Conservation (phyloP, 306 rosid species). For the Crataegus laevigata region DNA sequence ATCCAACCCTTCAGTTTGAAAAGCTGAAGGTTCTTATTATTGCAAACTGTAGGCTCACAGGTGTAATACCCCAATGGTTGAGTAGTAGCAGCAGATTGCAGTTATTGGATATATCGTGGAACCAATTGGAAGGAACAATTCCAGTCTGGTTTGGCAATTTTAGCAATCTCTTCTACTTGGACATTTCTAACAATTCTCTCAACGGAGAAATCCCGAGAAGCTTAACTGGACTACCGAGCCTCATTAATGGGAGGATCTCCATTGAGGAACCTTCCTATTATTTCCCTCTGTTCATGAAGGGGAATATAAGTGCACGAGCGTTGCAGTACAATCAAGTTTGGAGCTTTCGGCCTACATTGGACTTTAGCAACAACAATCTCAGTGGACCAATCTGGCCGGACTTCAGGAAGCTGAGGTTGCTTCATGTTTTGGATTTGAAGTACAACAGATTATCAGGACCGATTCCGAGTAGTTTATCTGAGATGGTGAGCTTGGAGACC, state of each 20-base stretch:
- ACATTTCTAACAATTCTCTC: slow-evolving; percentile 44
- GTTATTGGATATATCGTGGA: slow-evolving; percentile 50
- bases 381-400: slow-evolving; percentile 42
- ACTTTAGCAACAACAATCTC: slow-evolving; percentile 30
- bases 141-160: slow-evolving; percentile 40
- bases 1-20: slow-evolving; percentile 18
- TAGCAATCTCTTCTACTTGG: slow-evolving; percentile 38
- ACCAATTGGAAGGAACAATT: slow-evolving; percentile 30
- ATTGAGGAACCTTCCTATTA: slow-evolving; percentile 21
- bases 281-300: slow-evolving; percentile 34
- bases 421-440: slow-evolving; percentile 36
- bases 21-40: slow-evolving; percentile 32
- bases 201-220: slow-evolving; percentile 30
- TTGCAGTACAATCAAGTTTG: slow-evolving; percentile 39
- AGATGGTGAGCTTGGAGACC: slow-evolving; percentile 32
- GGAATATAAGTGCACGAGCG: slow-evolving; percentile 19
- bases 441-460: slow-evolving; percentile 30
- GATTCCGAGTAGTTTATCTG: slow-evolving; percentile 25
- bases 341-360: slow-evolving; percentile 44
- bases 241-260: slow-evolving; percentile 14
- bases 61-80: slow-evolving; percentile 45
- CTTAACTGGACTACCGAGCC: slow-evolving; percentile 21
- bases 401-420: slow-evolving; percentile 36
- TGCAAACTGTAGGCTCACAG: slow-evolving; percentile 41
- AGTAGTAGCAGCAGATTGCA: slow-evolving; percentile 24